Percentiles rank a stretch among this genome's conserved stretches.
Evolutionary conservation across 345 rosid species (phyloP).

Genomic region (Stellera chamaejasme): DNA sequence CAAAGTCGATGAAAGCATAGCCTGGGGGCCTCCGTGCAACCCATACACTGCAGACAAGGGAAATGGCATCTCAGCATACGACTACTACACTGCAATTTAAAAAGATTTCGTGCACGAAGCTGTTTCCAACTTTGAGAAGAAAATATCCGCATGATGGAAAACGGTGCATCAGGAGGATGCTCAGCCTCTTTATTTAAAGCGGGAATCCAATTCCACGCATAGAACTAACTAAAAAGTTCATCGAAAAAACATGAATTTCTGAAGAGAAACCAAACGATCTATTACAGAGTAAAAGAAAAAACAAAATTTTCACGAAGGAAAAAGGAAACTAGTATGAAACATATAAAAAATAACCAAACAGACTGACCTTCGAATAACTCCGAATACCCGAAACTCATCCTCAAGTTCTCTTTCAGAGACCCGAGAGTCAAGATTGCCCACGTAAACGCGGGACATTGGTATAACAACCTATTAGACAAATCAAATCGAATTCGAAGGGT

Average conservation of each 20-base stretch:
- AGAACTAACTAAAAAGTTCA: too few species aligned
- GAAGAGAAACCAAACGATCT: too few species aligned
- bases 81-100: too few species aligned
- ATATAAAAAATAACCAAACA: not conserved
- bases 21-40: conserved; percentile 97
- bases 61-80: not conserved
- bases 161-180: too few species aligned
- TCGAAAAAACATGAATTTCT: too few species aligned
- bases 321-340: not conserved
- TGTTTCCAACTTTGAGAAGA: not conserved
- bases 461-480: conserved; percentile 18
- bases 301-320: not conserved
- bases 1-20: conserved; percentile 83
- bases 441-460: conserved; percentile 67
- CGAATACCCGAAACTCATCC: conserved; percentile 62
- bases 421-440: conserved; percentile 69
- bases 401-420: conserved; percentile 73
- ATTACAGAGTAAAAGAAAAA: not conserved
- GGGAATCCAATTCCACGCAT: too few species aligned
- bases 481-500: not conserved
- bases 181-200: too few species aligned
- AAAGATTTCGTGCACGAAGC: not conserved
- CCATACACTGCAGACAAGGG: conserved; percentile 57
- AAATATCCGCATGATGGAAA: not conserved
- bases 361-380: conserved; percentile 54